These are phyloP conservation scores for Pseudogymnoascus sp. DNA, from an alignment of 2,329 filamentous ascomycete genomes.

Conservation along the genomic window DNA sequence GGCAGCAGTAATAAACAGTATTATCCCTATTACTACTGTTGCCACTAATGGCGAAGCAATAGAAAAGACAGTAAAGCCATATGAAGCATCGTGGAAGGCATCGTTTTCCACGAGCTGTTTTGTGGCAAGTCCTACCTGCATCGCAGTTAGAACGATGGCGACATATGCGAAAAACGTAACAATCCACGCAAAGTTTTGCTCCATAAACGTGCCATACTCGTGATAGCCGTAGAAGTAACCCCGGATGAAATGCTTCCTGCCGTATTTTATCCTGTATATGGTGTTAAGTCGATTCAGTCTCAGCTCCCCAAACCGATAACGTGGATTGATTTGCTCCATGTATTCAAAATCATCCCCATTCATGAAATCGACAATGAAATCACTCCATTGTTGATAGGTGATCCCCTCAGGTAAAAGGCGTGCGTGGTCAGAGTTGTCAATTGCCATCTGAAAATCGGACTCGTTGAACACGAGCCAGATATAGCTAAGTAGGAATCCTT, in stretches of 20 bases:
- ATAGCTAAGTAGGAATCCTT: slow-evolving; percentile 31
- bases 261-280: slow-evolving; percentile 13
- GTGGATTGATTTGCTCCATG: slow-evolving; percentile 18
- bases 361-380: slow-evolving; percentile 15
- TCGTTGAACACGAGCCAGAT: slow-evolving; percentile 25
- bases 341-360: slow-evolving; percentile 12
- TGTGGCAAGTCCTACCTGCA: slow-evolving; percentile 40
- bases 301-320: slow-evolving; percentile 30
- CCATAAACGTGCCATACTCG: slow-evolving; percentile 34
- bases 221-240: slow-evolving; percentile 12
- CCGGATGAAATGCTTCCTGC: slow-evolving; percentile 8
- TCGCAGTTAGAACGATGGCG: slow-evolving; percentile 38
- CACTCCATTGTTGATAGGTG: slow-evolving; percentile 20
- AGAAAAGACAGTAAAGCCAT: slow-evolving; percentile 41
- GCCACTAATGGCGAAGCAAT: slow-evolving; percentile 34
- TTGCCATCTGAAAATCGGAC: slow-evolving; percentile 31
- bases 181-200: slow-evolving; percentile 35
- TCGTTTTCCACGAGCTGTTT: slow-evolving; percentile 26
- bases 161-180: slow-evolving; percentile 34
- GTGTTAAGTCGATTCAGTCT: slow-evolving; percentile 27
- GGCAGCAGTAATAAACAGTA: neutral
- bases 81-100: slow-evolving; percentile 36
- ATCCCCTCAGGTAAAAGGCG: slow-evolving; percentile 22
- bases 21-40: neutral
- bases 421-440: slow-evolving; percentile 13